Percentiles rank a stretch among this genome's conserved stretches.
These are phyloP conservation scores for Leersia perrieri DNA, from an alignment of 176 grass and related monocot species.

Conservation along the genomic window DNA sequence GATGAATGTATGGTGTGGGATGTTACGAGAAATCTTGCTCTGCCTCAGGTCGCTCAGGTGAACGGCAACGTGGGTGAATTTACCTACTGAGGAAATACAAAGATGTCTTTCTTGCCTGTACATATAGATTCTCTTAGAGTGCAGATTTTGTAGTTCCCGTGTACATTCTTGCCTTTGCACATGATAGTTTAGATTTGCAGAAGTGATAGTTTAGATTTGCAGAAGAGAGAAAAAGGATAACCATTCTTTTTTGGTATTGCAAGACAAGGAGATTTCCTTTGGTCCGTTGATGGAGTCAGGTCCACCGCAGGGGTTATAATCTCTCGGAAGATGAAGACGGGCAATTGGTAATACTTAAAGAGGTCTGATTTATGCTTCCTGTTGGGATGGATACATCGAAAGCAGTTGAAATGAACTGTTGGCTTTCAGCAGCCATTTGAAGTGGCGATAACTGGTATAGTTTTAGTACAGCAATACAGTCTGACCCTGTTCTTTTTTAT, in stretches of 20 bases:
- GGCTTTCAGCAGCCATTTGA: not conserved
- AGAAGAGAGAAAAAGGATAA: slow-evolving; percentile 16
- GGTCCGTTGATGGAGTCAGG: slow-evolving; percentile 1
- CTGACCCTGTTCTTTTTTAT: not conserved
- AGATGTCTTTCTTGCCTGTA: slow-evolving; percentile 40
- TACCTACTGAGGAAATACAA: slow-evolving; percentile 28
- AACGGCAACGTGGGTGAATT: slow-evolving; percentile 33
- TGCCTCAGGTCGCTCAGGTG: slow-evolving; percentile 13
- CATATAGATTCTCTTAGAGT: slow-evolving; percentile 35
- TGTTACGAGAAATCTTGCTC: slow-evolving; percentile 16
- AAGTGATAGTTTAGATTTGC: slow-evolving; percentile 47
- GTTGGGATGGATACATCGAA: slow-evolving; percentile 25
- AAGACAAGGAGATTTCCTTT: slow-evolving; percentile 17
- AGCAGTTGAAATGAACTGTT: not conserved
- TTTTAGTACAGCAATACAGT: not conserved
- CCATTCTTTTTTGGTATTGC: slow-evolving; percentile 10
- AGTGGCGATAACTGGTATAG: not conserved
- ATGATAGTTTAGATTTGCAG: slow-evolving; percentile 48
- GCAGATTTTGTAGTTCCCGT: slow-evolving; percentile 55
- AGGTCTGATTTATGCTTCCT: slow-evolving; percentile 28
- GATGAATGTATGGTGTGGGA: slow-evolving; percentile 35
- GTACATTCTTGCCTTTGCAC: slow-evolving; percentile 54
- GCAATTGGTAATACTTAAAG: not conserved
- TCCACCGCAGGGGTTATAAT: slow-evolving; percentile 12
- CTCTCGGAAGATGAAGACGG: not conserved